Percentiles rank a stretch among this genome's conserved stretches.
Conservation (phyloP, 2,329 filamentous ascomycete species). For the Coniochaeta hoffmannii region DNA sequence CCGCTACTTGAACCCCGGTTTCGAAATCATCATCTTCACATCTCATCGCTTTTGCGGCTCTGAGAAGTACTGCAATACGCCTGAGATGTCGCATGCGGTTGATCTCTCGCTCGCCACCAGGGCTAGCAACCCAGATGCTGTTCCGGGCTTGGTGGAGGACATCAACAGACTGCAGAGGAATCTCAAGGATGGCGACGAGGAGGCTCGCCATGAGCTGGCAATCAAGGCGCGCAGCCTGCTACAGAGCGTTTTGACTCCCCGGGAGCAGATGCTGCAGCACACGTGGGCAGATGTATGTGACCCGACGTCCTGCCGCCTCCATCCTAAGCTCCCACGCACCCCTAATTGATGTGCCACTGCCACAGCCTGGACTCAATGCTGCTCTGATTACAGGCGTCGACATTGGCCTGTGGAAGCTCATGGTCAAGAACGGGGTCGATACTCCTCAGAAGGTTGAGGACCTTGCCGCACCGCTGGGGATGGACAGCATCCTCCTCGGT, state of each 20-base stretch:
- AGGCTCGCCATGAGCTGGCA: constrained; percentile 5
- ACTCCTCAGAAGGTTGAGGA: constrained; percentile 22
- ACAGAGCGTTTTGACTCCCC: constrained; percentile 6
- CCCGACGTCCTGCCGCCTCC: background rate
- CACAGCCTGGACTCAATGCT: constrained; percentile 17
- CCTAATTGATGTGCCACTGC: background rate
- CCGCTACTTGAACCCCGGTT: too few relatives aligned
- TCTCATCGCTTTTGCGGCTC: too few relatives aligned
- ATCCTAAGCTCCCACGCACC: background rate
- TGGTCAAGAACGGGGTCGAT: constrained; percentile 20
- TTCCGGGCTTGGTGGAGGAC: background rate
- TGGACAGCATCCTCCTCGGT: constrained; percentile 20
- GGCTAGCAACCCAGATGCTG: background rate
- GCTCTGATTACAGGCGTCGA: constrained; percentile 22
- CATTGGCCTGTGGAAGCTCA: constrained; percentile 23
- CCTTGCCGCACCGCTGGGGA: constrained; percentile 15
- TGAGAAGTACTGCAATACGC: too few relatives aligned
- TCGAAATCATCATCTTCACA: too few relatives aligned
- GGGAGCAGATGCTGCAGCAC: constrained; percentile 8
- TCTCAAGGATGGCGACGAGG: constrained; percentile 3
- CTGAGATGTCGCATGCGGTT: background rate
- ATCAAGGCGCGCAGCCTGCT: constrained; percentile 3
- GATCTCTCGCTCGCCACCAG: background rate
- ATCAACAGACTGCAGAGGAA: background rate
- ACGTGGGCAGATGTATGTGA: constrained; percentile 7